phyloP scores from a whole-genome alignment of 768 basidiomycete species.

The Russula foetens region DNA sequence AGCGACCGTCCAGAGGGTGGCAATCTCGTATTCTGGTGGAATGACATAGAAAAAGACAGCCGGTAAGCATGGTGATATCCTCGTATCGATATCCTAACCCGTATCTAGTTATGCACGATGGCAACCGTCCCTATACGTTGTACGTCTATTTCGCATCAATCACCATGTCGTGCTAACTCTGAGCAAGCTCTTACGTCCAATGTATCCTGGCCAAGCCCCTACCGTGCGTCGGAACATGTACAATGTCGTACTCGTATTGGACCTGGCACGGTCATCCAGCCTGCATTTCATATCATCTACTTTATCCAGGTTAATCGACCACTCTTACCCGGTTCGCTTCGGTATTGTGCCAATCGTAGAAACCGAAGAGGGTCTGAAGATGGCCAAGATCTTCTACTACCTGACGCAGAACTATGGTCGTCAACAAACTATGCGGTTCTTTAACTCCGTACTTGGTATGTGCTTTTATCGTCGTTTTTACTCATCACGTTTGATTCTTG shows the following conservation, averaged over 20 bases:
- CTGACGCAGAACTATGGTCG: slow-evolving; percentile 6
- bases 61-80: slow-evolving; percentile 34
- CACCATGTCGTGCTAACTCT: slow-evolving; percentile 14
- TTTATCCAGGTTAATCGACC: slow-evolving; percentile 61
- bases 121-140: slow-evolving; percentile 42
- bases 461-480: not conserved
- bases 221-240: slow-evolving; percentile 69
- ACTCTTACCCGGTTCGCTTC: slow-evolving; percentile 72
- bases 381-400: slow-evolving; percentile 32
- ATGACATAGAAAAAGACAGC: slow-evolving; percentile 80
- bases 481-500: not conserved
- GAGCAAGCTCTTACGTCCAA: slow-evolving; percentile 61
- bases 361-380: slow-evolving; percentile 32
- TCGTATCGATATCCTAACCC: not conserved
- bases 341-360: slow-evolving; percentile 75
- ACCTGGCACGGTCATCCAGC: slow-evolving; percentile 57
- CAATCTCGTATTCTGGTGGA: slow-evolving; percentile 74
- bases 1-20: slow-evolving; percentile 81
- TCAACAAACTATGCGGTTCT: not conserved
- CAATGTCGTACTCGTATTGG: slow-evolving; percentile 76
- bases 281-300: slow-evolving; percentile 56
- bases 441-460: not conserved
- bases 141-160: slow-evolving; percentile 21
- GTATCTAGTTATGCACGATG: slow-evolving; percentile 42
- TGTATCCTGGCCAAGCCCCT: slow-evolving; percentile 74